Base-by-base conservation (phyloP, 192 early-diverging fungal species). In the Linnemannia exigua region DNA sequence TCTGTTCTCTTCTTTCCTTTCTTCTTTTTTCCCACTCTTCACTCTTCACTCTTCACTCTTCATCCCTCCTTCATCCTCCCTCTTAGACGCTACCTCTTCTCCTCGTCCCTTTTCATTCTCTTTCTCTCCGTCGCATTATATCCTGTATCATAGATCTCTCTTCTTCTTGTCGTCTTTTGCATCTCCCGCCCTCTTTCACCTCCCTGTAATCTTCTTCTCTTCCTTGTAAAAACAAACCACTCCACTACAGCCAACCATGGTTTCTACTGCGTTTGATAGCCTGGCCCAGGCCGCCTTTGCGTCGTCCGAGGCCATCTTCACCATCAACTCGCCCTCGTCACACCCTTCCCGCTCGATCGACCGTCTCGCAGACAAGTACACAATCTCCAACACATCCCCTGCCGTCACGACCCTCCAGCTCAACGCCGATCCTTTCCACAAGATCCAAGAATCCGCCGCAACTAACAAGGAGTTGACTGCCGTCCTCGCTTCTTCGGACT, bases 251-350 rank as follows among this genome's bases (percentile, higher is more conserved):
- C 41, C 41, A 80, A 70, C 67, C 20, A 89, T 89, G 79, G 76
- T 79, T 68, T 70, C 89, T 14, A 68, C 84, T 38, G 76, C 80
- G 15, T 88, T 89, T 74, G 81, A 89, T 50, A 79, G 67, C 41
- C 41, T 89, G 54, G 89, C 90, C 33, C 87, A 90, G 58, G 85
- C 90, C 48, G 88, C 89, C 46, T 86, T 87, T 20, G 83, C 80
- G 36, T 80, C 77, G 31, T 72, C 84, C 77, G 76, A 79, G 71
- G 72, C 77, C 38, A 71, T 78, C 48, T 79, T 80, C 41, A 73
- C 89, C 31, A 66, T 88, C 52, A 78, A 77, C 70, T 78, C 87
- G 31, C 80, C 74, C 68, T 82, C 71, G 51, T 76, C 76, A 81
- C 72, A 82, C 14, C 72, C 54, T 48, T 74, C 82, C 4, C 67